Evolutionary conservation across 2,329 filamentous ascomycete species (phyloP), one percentile per base, ranked within the genome.

Genomic region (Sarocladium kiliense): DNA sequence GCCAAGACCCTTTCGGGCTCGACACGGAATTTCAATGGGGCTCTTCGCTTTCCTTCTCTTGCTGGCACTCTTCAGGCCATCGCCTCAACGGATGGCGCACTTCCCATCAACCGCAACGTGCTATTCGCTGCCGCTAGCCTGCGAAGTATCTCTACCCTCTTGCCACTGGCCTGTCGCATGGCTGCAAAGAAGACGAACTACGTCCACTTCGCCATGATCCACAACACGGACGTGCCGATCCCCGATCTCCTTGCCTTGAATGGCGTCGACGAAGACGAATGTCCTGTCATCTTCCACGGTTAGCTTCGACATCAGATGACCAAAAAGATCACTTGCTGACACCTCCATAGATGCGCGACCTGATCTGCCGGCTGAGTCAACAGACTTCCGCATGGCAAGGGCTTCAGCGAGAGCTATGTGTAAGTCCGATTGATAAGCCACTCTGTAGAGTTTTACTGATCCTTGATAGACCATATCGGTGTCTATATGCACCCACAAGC

Each of bases 121-220:
- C 70, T 97, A 2, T 96, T 96, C 66, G 87, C 86, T 3, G 85
- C 88, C 3, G 86, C 89, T 0, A 91, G 80, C 58, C 71, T 95
- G 53, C 81, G 81, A 67, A 94, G 89, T 65, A 83, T 85, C 16
- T 80, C 89, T 0, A 80, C 81, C 30, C 68, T 97, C 54, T 74
- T 96, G 30, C 91, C 91, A 0, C 76, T 96, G 65, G 90, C 92
- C 5, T 97, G 94, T 69, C 82, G 89, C 63, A 97, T 97, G 92
- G 86, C 85, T 6, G 69, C 69, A 21, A 79, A 85, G 68, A 77
- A 81, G 55, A 77, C 80, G 57, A 96, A 84, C 64, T 79, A 84
- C 59, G 91, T 97, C 9, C 93, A 97, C 67, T 87, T 96, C 65
- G 87, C 83, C 0, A 71, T 97, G 3, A 80, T 95, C 72, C 87